Percentiles rank a stretch among this genome's conserved stretches.
Evolutionary conservation across 2,329 filamentous ascomycete genomes (phyloP).

Genomic region (Colletotrichum sp.): DNA sequence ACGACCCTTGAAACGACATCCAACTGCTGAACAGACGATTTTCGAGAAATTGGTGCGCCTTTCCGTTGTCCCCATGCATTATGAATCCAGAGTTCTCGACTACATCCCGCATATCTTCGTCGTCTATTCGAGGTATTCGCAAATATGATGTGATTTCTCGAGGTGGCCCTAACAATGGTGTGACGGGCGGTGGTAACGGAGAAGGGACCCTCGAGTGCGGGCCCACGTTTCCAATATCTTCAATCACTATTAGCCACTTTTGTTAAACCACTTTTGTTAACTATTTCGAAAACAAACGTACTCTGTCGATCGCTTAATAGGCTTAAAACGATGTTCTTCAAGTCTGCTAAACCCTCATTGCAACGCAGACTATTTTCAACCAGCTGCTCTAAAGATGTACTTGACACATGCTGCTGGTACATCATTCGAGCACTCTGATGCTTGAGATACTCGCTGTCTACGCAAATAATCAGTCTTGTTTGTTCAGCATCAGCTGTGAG

Average conservation of each 20-base stretch:
- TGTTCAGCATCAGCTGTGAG: neutral
- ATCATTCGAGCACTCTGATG: neutral
- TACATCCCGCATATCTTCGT: neutral
- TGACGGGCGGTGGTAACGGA: neutral
- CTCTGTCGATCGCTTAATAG: neutral
- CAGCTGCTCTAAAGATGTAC: neutral
- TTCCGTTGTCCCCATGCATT: neutral
- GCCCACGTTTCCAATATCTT: neutral
- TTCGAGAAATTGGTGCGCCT: neutral
- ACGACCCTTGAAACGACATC: neutral
- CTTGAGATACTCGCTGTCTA: neutral
- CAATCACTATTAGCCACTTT: neutral
- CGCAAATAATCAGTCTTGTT: neutral
- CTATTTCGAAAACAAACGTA: neutral
- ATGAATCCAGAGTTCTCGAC: neutral
- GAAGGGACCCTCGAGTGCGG: neutral
- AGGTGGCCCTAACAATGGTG: neutral
- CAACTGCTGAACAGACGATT: neutral
- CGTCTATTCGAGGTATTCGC: neutral
- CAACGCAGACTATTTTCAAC: neutral
- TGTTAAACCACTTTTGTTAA: accelerated
- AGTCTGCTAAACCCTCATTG: neutral
- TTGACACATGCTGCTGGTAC: neutral
- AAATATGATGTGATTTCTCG: neutral
- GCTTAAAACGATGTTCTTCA: neutral